Conservation (phyloP, 257 asterid genomes). For the Primulina huaijiensis region DNA sequence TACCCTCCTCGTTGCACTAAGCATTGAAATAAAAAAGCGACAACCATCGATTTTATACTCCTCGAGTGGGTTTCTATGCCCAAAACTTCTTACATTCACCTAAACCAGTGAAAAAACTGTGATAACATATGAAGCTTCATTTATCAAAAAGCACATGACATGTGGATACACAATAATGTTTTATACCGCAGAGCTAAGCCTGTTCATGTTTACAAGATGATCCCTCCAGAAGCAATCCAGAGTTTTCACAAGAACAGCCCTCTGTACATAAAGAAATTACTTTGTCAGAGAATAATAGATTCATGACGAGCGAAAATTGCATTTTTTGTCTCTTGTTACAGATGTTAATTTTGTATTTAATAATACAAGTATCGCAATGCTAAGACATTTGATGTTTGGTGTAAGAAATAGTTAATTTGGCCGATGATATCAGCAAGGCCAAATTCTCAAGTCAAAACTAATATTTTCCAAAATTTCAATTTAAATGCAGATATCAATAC, state of each 20-base stretch:
- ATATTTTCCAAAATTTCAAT: too few relatives aligned
- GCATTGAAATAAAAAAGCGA: constrained; percentile 95
- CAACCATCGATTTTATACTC: constrained; percentile 99
- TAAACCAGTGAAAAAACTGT: constrained; percentile 24
- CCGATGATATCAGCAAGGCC: too few relatives aligned
- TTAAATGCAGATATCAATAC: too few relatives aligned
- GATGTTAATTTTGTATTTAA: too few relatives aligned
- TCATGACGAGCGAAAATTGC: background rate
- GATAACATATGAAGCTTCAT: constrained; percentile 2
- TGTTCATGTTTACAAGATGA: constrained; percentile 97
- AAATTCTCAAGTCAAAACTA: too few relatives aligned
- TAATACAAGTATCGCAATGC: background rate
- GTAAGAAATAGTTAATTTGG: too few relatives aligned
- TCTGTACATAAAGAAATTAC: constrained; percentile 39
- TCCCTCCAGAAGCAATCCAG: constrained; percentile 98
- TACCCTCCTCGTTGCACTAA: constrained; percentile 83
- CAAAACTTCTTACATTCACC: constrained; percentile 96
- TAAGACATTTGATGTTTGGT: background rate
- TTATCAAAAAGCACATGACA: constrained; percentile 1
- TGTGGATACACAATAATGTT: background rate
- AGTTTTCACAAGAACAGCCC: constrained; percentile 86
- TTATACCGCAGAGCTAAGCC: constrained; percentile 87
- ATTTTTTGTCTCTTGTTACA: background rate
- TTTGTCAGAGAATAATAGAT: constrained; percentile 3
- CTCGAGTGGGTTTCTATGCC: constrained; percentile 95